Base-by-base conservation (phyloP, 768 basidiomycete genomes). In the Tylopilus subfusipes region DNA sequence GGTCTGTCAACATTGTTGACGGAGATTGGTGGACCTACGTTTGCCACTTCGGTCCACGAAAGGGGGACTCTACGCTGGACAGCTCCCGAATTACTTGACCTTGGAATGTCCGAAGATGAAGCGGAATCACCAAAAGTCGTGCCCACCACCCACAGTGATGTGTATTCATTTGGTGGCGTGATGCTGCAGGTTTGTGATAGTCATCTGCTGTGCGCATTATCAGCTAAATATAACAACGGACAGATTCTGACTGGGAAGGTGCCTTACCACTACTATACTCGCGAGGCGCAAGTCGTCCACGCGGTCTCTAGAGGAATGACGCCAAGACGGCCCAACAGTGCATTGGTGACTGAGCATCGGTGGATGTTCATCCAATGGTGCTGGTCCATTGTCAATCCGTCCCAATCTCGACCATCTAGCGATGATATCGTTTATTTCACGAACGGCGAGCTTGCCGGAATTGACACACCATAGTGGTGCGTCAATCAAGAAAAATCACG, bases 1-100 rank as follows among this genome's bases (percentile, higher is more conserved):
- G 79, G 78, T 7, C 63, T 79, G 4, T 78, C 77, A 25, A 75
- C 62, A 19, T 69, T 78, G 38, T 59, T 73, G 25, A 66, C 67
- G n/a, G 75, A 76, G 53, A 62, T 74, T 39, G 65, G 72, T 33
- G 67, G 70, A n/a, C 22, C 58, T 2, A 68, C 70, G n/a, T 75
- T 76, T 50, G 57, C 42, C 65, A 52, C 59, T 16, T 78, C 52
- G 67, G 69, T 27, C 74, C 76, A 33, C 16, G 50, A 49, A 29
- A 59, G 48, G 22, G 76, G 59, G 18, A 60, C 77, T 19, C 68
- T 78, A 34, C 56, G 56, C 21, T 57, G 56, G 56, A 57, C 56
- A 13, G 56, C 56, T 12, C 56, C 56, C 19, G 56, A 72, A 22
- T 62, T 79, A 4, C 77, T 76, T 52, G 67, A 61, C 18, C 47